A percentile compares a stretch with the other conserved stretches of the same genome.
Conservation (phyloP, 163 green algal genomes). For the Scenedesmus sp. region DNA sequence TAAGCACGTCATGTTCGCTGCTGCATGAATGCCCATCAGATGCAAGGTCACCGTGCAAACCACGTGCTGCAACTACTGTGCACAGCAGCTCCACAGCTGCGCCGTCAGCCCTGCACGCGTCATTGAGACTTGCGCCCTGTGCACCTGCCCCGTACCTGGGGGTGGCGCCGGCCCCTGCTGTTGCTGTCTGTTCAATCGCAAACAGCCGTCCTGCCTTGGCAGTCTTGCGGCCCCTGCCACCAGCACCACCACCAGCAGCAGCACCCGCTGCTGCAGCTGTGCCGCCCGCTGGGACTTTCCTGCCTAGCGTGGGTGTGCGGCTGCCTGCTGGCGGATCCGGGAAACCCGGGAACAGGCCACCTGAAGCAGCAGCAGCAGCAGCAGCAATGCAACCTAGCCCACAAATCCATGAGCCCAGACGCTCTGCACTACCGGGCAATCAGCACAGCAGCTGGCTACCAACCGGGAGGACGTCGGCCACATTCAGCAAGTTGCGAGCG, state of each 20-base stretch:
- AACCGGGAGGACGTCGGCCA: too few species aligned
- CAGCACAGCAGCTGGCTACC: background rate
- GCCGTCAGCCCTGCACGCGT: background rate
- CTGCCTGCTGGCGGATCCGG: constrained; percentile 32
- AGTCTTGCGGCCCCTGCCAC: constrained; percentile 52
- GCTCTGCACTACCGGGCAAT: too few species aligned
- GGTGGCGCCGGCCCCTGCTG: too few species aligned
- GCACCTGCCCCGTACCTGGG: too few species aligned
- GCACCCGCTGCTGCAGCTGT: background rate
- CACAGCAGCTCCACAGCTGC: background rate
- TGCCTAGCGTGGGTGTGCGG: constrained; percentile 45
- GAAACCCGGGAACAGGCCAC: constrained; percentile 50
- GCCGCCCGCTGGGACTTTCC: constrained; percentile 13
- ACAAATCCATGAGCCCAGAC: too few species aligned
- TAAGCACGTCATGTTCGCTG: too few species aligned
- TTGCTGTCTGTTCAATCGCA: constrained; percentile 17
- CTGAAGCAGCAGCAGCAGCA: background rate
- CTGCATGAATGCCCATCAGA: background rate
- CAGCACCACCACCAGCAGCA: background rate
- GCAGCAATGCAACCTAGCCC: background rate
- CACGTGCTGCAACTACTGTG: background rate
- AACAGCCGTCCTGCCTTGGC: constrained; percentile 53
- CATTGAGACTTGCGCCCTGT: background rate
- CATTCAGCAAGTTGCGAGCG: too few species aligned
- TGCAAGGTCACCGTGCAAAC: background rate